Conservation (phyloP, 371 early-diverging fungal species). For the Lichtheimia corymbifera region DNA sequence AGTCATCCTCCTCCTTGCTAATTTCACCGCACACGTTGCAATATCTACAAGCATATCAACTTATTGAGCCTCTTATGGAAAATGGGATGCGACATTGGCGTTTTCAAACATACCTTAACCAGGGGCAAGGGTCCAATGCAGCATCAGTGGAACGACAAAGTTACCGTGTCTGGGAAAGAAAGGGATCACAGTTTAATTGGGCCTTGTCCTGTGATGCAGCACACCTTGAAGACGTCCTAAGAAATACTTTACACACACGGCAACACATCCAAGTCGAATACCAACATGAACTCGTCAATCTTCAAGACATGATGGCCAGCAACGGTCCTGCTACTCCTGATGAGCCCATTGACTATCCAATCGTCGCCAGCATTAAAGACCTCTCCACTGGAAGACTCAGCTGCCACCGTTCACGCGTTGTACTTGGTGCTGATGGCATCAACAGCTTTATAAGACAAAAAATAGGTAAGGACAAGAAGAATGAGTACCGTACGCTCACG, state of each 20-base stretch:
- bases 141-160: conserved; percentile 18
- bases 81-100: conserved; percentile 32
- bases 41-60: conserved; percentile 26
- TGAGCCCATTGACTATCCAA: conserved; percentile 10
- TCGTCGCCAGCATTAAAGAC: conserved; percentile 24
- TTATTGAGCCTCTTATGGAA: conserved; percentile 21
- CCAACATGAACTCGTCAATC: conserved; percentile 29
- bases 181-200: conserved; percentile 27
- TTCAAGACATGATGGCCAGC: conserved; percentile 24
- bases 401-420: conserved; percentile 24
- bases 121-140: conserved; percentile 17
- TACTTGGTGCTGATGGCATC: conserved; percentile 40
- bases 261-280: conserved; percentile 23
- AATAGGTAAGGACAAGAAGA: conserved; percentile 28
- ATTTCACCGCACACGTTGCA: conserved; percentile 40
- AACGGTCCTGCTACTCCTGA: not conserved
- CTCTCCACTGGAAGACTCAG: conserved; percentile 18
- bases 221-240: conserved; percentile 16
- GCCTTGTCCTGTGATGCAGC: conserved; percentile 24
- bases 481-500: no score
- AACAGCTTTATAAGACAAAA: conserved; percentile 37
- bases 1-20: conserved; percentile 16
- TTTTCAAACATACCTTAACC: conserved; percentile 26
- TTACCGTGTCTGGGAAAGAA: conserved; percentile 36
- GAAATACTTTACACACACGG: conserved; percentile 17